Conservation (phyloP, 495 filamentous ascomycete species). For the Cercophora sp. region DNA sequence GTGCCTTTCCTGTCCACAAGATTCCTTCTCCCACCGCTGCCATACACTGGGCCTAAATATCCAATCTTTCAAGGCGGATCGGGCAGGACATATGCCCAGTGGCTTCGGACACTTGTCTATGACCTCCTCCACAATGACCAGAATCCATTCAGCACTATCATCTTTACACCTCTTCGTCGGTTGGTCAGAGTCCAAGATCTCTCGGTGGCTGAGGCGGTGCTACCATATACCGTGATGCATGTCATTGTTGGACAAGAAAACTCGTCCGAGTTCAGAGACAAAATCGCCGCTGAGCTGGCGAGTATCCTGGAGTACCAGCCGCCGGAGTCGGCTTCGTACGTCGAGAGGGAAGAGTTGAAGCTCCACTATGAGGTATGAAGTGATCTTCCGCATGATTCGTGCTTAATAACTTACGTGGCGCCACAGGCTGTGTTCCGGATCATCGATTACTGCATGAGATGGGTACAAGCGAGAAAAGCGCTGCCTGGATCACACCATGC, state of each 20-base stretch:
- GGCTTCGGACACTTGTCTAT: slow-evolving; percentile 74
- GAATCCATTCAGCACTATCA: slow-evolving; percentile 61
- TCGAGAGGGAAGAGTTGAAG: slow-evolving; percentile 64
- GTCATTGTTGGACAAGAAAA: slow-evolving; percentile 62
- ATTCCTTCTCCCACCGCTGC: slow-evolving; percentile 64
- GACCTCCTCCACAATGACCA: slow-evolving; percentile 74
- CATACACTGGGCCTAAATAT: slow-evolving; percentile 56
- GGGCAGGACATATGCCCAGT: slow-evolving; percentile 63
- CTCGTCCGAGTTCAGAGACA: slow-evolving; percentile 57
- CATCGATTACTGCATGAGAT: slow-evolving; percentile 84
- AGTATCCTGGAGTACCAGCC: slow-evolving; percentile 63
- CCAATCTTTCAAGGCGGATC: slow-evolving; percentile 62
- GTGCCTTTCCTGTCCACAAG: slow-evolving; percentile 81
- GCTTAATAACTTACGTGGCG: too few relatives aligned
- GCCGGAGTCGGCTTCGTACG: slow-evolving; percentile 46
- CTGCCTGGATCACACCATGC: slow-evolving; percentile 20
- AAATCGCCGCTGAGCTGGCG: slow-evolving; percentile 66
- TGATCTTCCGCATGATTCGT: too few relatives aligned
- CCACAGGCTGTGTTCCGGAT: slow-evolving; percentile 79
- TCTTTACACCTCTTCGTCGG: slow-evolving; percentile 76
- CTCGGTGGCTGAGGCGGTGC: slow-evolving; percentile 75
- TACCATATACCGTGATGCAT: slow-evolving; percentile 82
- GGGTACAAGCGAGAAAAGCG: slow-evolving; percentile 69
- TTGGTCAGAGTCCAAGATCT: slow-evolving; percentile 79
- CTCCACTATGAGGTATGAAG: slow-evolving; percentile 80